These are phyloP conservation scores for Hygrophila difformis DNA, from an alignment of 257 asterid species.

Conservation along the genomic window DNA sequence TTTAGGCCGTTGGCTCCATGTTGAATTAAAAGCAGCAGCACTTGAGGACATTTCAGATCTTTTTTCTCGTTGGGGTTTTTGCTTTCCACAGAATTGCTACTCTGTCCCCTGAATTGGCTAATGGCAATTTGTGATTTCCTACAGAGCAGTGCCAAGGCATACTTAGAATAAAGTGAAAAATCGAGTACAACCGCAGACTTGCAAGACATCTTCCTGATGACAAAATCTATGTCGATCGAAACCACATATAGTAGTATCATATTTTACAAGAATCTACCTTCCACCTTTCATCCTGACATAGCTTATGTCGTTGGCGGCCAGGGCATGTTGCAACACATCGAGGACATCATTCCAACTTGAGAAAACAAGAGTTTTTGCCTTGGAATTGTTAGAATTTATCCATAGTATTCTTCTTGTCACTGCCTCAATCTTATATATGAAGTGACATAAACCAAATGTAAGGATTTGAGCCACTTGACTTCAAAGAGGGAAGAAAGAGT, in stretches of 20 bases:
- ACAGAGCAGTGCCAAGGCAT: constrained; percentile 15
- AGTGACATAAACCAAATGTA: constrained; percentile 8
- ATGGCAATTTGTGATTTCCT: constrained; percentile 83
- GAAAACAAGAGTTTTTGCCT: constrained; percentile 68
- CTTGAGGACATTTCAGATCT: constrained; percentile 49
- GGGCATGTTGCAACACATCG: constrained; percentile 94
- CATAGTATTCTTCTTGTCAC: constrained; percentile 84
- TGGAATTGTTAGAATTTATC: constrained; percentile 51
- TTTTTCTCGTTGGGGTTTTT: constrained; percentile 22
- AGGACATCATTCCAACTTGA: constrained; percentile 98
- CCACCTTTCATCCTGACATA: constrained; percentile 92
- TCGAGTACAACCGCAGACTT: background rate
- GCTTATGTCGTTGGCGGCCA: constrained; percentile 64
- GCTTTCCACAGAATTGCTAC: constrained; percentile 24
- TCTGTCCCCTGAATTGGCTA: constrained; percentile 67
- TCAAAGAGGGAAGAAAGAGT: background rate
- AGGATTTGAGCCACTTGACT: background rate
- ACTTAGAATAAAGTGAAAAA: constrained; percentile 8
- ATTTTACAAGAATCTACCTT: no score
- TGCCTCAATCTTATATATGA: constrained; percentile 67
- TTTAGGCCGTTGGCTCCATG: constrained; percentile 97
- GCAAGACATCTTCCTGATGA: background rate
- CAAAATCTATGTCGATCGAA: no score
- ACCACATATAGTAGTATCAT: no score
- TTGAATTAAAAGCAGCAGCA: constrained; percentile 71